Percentiles rank a stretch among this genome's conserved stretches.
Conservation (phyloP, 2,329 filamentous ascomycete species). For the Hypoxylon sp. region DNA sequence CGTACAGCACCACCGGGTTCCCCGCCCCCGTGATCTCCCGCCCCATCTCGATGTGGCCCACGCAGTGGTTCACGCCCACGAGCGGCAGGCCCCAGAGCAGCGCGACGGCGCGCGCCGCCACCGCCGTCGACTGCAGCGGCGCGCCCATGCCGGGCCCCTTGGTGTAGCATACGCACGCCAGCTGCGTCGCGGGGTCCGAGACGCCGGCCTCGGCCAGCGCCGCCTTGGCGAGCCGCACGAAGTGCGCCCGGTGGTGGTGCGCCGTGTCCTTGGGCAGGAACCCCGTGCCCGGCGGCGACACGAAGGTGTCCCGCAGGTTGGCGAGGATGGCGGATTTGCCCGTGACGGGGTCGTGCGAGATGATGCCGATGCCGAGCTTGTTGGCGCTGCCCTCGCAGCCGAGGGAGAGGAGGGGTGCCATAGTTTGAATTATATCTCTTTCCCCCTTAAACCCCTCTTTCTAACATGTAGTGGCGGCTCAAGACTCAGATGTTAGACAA, state of each 20-base stretch:
- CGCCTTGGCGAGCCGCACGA: conserved; percentile 82
- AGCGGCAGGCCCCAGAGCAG: conserved; percentile 90
- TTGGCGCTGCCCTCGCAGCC: conserved; percentile 93
- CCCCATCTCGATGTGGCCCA: conserved; percentile 99
- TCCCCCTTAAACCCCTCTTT: neutral
- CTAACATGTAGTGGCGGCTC: neutral
- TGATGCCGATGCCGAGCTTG: conserved; percentile 94
- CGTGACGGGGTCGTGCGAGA: conserved; percentile 75
- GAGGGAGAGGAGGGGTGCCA: conserved; percentile 62
- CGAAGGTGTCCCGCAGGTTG: conserved; percentile 94
- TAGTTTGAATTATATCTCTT: neutral
- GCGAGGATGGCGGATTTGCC: conserved; percentile 78
- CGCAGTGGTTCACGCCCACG: conserved; percentile 96
- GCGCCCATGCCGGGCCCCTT: conserved; percentile 97
- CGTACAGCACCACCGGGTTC: conserved; percentile 96
- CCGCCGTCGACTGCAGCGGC: conserved; percentile 85
- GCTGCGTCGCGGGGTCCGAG: conserved; percentile 63
- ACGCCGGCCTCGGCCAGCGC: conserved; percentile 79
- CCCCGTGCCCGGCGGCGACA: conserved; percentile 89
- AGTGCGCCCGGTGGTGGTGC: conserved; percentile 87
- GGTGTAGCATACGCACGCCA: conserved; percentile 96
- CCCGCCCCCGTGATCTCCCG: conserved; percentile 88
- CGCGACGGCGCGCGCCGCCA: conserved; percentile 83
- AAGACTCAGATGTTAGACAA: neutral
- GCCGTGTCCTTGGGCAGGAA: conserved; percentile 98